Base-by-base conservation (phyloP, 257 asterid species). In the Eucommia ulmoides region DNA sequence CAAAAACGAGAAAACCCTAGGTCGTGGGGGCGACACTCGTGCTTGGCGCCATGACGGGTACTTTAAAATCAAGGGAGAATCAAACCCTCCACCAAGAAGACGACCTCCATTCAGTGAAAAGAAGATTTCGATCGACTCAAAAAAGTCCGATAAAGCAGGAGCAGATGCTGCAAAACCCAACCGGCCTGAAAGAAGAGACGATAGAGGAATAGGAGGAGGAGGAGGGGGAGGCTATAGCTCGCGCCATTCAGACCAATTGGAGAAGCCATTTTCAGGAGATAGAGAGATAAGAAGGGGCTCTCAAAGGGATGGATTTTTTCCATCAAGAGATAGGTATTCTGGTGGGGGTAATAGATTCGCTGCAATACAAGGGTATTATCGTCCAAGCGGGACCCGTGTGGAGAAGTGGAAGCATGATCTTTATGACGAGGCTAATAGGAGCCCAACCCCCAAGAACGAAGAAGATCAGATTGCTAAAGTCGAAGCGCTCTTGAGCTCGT, bases 361-460 rank as follows among this genome's bases (percentile, higher is more conserved):
- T 24, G 64, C 71, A 24, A n/a, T n/a, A n/a, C 63, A 76, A 66
- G 82, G 62, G 62, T 77, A 66, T 11, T 52, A 71, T 38, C 74
- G 50, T 23, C 72, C 77, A 20, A 59, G 50, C 18, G 76, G 82
- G 26, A 82, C 65, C 14, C 72, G 65, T 66, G 80, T 51, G 60
- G 93, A 80, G 49, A 84, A 82, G 78, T 88, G 97, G 97, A 84
- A 84, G 64, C 97, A 88, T 56, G 97, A 88, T 65, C 91, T 84
- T 50, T 88, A 65, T 41, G 64, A 69, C 20, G 87, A 82, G 73
- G 79, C 89, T 11, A 82, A 78, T 53, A 72, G 49, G 66, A 84
- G 93, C 49, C 95, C 94, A 15, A 63, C 88, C 56, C 89, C 79
- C 1, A 82, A 74, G 79, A 84, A 80, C 1, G 95, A 88, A 50